phyloP scores from a whole-genome alignment of 345 rosid species.

The Hibiscus mutabilis region DNA sequence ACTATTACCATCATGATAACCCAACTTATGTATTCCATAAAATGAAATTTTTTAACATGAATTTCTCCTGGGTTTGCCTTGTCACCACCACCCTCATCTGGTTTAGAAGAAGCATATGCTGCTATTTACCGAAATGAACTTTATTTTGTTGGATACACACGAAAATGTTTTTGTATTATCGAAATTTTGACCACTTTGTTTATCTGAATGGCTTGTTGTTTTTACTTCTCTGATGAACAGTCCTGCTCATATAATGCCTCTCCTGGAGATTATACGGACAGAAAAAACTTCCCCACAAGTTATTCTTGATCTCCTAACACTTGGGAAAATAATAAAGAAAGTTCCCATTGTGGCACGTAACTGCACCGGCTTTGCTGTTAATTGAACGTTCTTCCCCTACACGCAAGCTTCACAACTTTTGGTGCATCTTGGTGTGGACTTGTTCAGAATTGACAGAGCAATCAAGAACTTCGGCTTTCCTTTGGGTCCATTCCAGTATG shows the following conservation, averaged over 20 bases:
- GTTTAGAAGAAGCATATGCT: not conserved
- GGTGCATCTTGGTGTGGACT: conserved; percentile 75
- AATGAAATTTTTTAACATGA: not conserved
- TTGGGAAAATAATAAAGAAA: conserved; percentile 81
- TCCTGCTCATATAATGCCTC: conserved; percentile 96
- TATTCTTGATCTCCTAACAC: conserved; percentile 79
- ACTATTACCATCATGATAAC: not conserved
- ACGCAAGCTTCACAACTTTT: conserved; percentile 59
- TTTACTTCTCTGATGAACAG: conserved; percentile 33
- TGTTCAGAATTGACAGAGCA: conserved; percentile 77
- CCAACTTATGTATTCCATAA: not conserved
- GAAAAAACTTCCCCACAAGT: conserved; percentile 80
- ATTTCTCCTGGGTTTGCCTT: not conserved
- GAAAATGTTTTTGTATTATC: not conserved
- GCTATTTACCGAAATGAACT: not conserved
- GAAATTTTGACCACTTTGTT: not conserved
- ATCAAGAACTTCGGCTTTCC: conserved; percentile 85
- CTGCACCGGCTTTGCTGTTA: conserved; percentile 95
- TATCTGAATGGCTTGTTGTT: not conserved
- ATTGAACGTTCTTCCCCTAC: conserved; percentile 85
- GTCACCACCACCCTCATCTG: not conserved
- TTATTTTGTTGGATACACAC: not conserved
- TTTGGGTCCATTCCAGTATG: conserved; percentile 87
- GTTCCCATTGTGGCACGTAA: conserved; percentile 92
- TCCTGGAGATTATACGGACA: conserved; percentile 85